phyloP scores from a whole-genome alignment of 2,329 filamentous ascomycete genomes.

The Eutypa lata region DNA sequence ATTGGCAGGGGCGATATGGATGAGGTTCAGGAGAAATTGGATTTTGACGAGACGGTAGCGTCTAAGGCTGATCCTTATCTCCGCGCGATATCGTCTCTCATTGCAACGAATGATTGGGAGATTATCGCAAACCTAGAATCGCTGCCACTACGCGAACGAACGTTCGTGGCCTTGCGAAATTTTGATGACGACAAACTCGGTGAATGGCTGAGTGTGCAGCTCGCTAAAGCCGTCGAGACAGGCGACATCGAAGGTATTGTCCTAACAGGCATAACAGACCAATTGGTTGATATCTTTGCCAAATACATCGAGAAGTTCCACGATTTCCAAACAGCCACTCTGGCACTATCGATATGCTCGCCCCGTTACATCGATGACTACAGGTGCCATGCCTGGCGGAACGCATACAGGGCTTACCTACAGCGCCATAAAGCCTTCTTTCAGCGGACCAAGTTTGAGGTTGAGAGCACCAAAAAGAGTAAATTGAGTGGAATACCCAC shows the following conservation, averaged over 20 bases:
- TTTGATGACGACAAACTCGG: slow-evolving; percentile 61
- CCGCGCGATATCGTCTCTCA: slow-evolving; percentile 73
- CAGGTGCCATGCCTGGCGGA: slow-evolving; percentile 72
- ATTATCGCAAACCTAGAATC: slow-evolving; percentile 70
- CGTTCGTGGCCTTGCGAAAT: slow-evolving; percentile 68
- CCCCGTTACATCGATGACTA: slow-evolving; percentile 76
- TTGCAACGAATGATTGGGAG: slow-evolving; percentile 74
- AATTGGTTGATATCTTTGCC: slow-evolving; percentile 70
- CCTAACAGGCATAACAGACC: slow-evolving; percentile 72
- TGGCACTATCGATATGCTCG: slow-evolving; percentile 70
- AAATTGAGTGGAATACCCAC: slow-evolving; percentile 62
- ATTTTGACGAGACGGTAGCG: slow-evolving; percentile 57
- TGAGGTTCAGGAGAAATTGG: slow-evolving; percentile 46
- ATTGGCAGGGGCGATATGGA: slow-evolving; percentile 49
- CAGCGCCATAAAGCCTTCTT: slow-evolving; percentile 72
- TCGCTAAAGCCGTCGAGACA: slow-evolving; percentile 55
- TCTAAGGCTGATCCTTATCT: slow-evolving; percentile 74
- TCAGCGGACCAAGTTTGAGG: slow-evolving; percentile 73
- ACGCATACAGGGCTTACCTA: slow-evolving; percentile 66
- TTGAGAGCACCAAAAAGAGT: slow-evolving; percentile 69
- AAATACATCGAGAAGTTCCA: slow-evolving; percentile 72
- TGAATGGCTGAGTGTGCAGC: slow-evolving; percentile 65
- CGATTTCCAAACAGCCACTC: slow-evolving; percentile 75
- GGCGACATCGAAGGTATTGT: slow-evolving; percentile 77
- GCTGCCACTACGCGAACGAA: slow-evolving; percentile 70